Evolutionary conservation across 2,329 filamentous ascomycete genomes (phyloP), one percentile per base, ranked within the genome.

Genomic region (Colletotrichum cordylinicola): DNA sequence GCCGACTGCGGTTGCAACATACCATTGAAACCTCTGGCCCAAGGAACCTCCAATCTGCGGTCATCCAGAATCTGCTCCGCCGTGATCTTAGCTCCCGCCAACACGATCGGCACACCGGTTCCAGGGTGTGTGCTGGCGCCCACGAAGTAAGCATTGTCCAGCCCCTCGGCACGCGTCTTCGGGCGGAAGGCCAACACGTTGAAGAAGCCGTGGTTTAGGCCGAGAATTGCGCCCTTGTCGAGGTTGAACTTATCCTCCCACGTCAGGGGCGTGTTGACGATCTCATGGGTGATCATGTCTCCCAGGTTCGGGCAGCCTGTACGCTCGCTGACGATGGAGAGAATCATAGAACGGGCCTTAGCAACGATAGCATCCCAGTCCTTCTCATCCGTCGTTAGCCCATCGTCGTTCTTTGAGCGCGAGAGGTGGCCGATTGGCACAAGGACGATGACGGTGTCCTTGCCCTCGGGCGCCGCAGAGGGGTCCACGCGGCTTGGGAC

Each of bases 91-190:
- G 92, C 91, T 0, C 94, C 93, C 0, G 93, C 93, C 12, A 95
- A 84, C 31, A 93, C 92, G 72, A 95, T 94, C 4, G 94, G 94
- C 24, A 95, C 94, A 0, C 94, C 94, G 0, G 94, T 95, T 2
- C 94, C 94, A 0, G 94, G 94, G 85, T 96, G 94, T 24, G 93
- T 94, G 80, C 91, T 93, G 2, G 94, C 94, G 39, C 94, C 94
- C 0, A 95, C 94, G 80, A 95, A 95, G 80, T 94, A 95, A 29
- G 92, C 82, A 4, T 86, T 85, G 15, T 85, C 78, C 21, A 93
- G 84, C 7, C 85, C 87, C 6, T 84, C 79, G 37, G 93, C 86
- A 77, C 86, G 86, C 0, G 91, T 94, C 55, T 87, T 86, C 0
- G 93, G 93, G 2, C 93, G 86, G 86, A 94, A 94, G 39, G 88